Conservation (phyloP, 2,329 filamentous ascomycete species). For the Apiospora saccharicola region DNA sequence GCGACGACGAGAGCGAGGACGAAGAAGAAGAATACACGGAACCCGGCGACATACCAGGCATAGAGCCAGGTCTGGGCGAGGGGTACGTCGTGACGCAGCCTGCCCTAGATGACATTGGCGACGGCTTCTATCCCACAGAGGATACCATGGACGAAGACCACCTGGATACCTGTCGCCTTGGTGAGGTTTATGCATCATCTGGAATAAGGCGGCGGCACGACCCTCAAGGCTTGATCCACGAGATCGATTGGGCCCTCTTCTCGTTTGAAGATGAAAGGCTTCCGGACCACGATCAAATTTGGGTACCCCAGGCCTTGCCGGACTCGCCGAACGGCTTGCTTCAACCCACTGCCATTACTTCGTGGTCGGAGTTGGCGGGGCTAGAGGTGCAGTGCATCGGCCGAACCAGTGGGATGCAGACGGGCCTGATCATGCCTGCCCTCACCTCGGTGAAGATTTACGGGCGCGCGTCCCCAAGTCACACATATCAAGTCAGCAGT, state of each 20-base stretch:
- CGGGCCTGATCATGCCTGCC: conserved; percentile 77
- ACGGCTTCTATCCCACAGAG: conserved; percentile 80
- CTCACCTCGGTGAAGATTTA: conserved; percentile 88
- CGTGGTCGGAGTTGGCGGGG: conserved; percentile 70
- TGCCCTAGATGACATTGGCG: conserved; percentile 84
- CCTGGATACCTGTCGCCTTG: conserved; percentile 80
- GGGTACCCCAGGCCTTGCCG: conserved; percentile 58
- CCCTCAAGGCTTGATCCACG: conserved; percentile 77
- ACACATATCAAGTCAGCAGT: conserved; percentile 68
- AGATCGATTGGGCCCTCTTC: conserved; percentile 96
- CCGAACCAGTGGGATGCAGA: conserved; percentile 83
- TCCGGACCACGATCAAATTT: conserved; percentile 73
- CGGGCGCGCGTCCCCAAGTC: conserved; percentile 80
- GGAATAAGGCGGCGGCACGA: conserved; percentile 80
- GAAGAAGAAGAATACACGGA: conserved; percentile 65
- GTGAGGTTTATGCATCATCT: conserved; percentile 87
- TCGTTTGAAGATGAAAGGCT: conserved; percentile 76
- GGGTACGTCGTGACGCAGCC: conserved; percentile 89
- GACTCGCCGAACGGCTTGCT: conserved; percentile 47
- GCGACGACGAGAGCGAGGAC: conserved; percentile 60
- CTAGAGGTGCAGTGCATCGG: conserved; percentile 87
- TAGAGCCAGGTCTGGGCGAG: conserved; percentile 77
- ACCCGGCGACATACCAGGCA: conserved; percentile 79
- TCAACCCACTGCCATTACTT: conserved; percentile 66
- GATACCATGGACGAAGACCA: conserved; percentile 82